Base-by-base conservation (phyloP, 768 basidiomycete species). In the Amyloporia xantha region DNA sequence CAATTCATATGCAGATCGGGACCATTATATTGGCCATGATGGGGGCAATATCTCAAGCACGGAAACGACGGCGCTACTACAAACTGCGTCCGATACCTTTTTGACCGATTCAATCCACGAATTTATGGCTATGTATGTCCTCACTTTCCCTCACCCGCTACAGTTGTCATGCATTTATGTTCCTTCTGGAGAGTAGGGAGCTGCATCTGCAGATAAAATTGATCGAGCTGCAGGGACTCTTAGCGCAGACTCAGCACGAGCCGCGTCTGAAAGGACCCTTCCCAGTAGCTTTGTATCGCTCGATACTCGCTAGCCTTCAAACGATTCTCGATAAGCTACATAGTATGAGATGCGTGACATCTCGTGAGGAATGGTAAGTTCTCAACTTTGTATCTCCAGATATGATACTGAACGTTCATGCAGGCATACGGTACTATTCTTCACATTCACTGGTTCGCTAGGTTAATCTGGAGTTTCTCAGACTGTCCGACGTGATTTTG, bases 261-360 rank as follows among this genome's bases (percentile, higher is more conserved):
- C 94, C 94, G 5, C 84, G 96, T 25, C 65, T 97, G 49, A 99
- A 98, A 62, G 96, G 96, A 0, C 92, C 94, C 0, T 98, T 97
- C 68, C 95, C 95, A 2, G 79, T 89, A 13, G 67, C 78, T 41
- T 69, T 93, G 7, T 99, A 98, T 59, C 83, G 90, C 12, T 81
- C 84, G 5, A 81, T 92, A 53, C 69, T 92, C 66, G 84, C 81
- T 1, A 86, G 87, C 57, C 59, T 92, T 53, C 91, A 95, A 64
- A 82, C 81, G 1, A 91, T 94, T 26, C 67, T 95, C 53, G 92
- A 94, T 59, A 84, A 79, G 61, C 67, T 99, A 49, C 96, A 98
- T 63, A 89, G 90, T 55, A 96, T 98, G 87, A 79, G 94, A 24
- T 94, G 91, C 62, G 94, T 97, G n/a, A 96, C 90, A 4, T 92